Conservation (phyloP, 495 filamentous ascomycete genomes). For the Trichoderma erinaceum region DNA sequence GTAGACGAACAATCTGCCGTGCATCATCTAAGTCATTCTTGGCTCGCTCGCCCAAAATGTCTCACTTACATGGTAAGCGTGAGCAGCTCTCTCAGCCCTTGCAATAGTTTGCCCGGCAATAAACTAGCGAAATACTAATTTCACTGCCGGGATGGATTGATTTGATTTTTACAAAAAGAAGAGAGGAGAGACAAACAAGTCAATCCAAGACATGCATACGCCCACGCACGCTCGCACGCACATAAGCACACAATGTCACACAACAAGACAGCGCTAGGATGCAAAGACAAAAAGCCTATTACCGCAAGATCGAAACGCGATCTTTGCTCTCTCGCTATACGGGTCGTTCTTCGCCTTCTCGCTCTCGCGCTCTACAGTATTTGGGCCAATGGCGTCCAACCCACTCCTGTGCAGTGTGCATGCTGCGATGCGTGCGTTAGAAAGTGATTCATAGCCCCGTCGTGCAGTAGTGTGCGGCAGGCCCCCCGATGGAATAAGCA, state of each 20-base stretch:
- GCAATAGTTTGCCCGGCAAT: background rate
- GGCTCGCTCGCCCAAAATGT: background rate
- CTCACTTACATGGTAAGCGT: background rate
- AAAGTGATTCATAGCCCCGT: background rate
- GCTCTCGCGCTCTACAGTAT: background rate
- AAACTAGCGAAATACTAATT: background rate
- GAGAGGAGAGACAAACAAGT: background rate
- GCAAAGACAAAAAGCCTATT: background rate
- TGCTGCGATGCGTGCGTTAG: background rate
- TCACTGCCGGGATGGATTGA: background rate
- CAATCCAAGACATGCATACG: background rate
- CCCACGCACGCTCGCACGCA: too few species aligned
- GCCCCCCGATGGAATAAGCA: background rate
- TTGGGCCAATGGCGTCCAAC: background rate
- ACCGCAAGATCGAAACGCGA: background rate
- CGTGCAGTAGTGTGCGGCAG: slow-evolving; percentile 7
- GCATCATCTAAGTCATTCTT: background rate
- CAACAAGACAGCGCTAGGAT: background rate
- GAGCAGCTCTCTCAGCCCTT: background rate
- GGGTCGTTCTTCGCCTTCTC: background rate
- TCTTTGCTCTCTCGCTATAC: background rate
- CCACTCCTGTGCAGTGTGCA: background rate
- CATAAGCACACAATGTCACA: background rate
- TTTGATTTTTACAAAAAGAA: too few species aligned
- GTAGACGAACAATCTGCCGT: background rate